These are phyloP conservation scores for Taphrina populina DNA, from an alignment of 1,139 yeast species.

Conservation along the genomic window DNA sequence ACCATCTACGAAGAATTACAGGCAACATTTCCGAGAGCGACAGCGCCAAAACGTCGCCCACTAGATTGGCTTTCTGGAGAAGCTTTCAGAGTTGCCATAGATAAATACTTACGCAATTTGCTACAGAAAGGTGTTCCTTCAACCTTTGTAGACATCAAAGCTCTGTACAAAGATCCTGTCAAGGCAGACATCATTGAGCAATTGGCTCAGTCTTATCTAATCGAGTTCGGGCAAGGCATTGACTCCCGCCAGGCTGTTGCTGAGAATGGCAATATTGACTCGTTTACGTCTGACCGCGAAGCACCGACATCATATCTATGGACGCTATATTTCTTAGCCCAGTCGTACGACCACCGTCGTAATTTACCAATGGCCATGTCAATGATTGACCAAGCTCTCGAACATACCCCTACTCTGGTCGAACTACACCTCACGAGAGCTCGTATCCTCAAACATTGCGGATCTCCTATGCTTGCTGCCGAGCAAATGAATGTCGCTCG, in stretches of 20 bases:
- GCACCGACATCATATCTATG: slow-evolving; percentile 62
- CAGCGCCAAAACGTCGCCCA: slow-evolving; percentile 21
- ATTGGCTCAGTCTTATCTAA: slow-evolving; percentile 44
- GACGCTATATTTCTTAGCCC: slow-evolving; percentile 79
- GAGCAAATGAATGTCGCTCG: slow-evolving; percentile 70
- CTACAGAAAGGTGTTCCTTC: slow-evolving; percentile 86
- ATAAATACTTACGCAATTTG: slow-evolving; percentile 58
- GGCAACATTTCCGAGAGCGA: slow-evolving; percentile 60
- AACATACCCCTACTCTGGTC: slow-evolving; percentile 69
- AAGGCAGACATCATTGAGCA: slow-evolving; percentile 52
- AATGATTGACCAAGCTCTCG: slow-evolving; percentile 62
- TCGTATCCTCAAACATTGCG: slow-evolving; percentile 70
- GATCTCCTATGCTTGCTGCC: slow-evolving; percentile 62
- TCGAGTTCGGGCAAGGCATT: slow-evolving; percentile 24
- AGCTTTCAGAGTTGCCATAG: slow-evolving; percentile 51
- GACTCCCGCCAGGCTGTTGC: not conserved
- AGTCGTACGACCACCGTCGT: slow-evolving; percentile 64
- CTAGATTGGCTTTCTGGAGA: slow-evolving; percentile 47
- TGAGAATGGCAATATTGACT: not conserved
- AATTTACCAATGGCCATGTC: slow-evolving; percentile 54
- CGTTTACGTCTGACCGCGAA: slow-evolving; percentile 7
- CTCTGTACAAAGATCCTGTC: slow-evolving; percentile 59
- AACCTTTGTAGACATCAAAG: slow-evolving; percentile 79
- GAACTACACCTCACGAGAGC: slow-evolving; percentile 82
- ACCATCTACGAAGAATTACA: slow-evolving; percentile 63